Evolutionary conservation across 192 early-diverging fungal species (phyloP).

Genomic region (Linnemannia elongata): DNA sequence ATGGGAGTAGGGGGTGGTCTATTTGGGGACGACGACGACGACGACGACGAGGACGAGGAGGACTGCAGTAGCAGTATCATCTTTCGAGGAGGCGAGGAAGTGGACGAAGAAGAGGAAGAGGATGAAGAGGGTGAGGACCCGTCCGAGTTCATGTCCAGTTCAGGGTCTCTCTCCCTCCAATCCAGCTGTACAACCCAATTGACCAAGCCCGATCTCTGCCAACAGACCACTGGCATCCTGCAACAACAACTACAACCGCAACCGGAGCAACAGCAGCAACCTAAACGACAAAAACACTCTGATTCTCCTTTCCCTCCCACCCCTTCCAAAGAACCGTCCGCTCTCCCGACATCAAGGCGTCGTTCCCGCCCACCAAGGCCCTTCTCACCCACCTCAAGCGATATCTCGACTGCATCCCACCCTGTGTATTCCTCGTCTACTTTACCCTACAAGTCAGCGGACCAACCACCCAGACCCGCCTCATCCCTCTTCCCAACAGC

Average conservation of each 20-base stretch:
- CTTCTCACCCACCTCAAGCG: conserved; percentile 21
- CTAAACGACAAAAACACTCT: not conserved
- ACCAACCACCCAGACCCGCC: not conserved
- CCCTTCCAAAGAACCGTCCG: not conserved
- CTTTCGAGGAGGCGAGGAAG: not conserved
- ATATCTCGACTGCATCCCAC: conserved; percentile 17
- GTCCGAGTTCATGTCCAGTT: conserved; percentile 37
- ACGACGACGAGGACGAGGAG: conserved; percentile 6
- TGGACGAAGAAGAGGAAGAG: not conserved
- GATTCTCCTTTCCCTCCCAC: not conserved
- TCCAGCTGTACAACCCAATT: conserved; percentile 36
- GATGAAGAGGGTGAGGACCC: conserved; percentile 18
- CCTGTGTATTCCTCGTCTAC: conserved; percentile 3
- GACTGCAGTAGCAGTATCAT: conserved; percentile 24
- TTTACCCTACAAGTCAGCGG: not conserved
- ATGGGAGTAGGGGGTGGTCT: conserved; percentile 8
- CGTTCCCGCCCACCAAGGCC: conserved; percentile 15
- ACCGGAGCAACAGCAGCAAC: conserved; percentile 10
- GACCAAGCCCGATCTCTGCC: conserved; percentile 29
- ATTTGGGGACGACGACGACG: conserved; percentile 23
- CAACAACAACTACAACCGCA: not conserved
- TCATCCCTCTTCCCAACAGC: not conserved
- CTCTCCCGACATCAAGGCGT: conserved; percentile 7
- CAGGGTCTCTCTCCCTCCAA: conserved; percentile 20
- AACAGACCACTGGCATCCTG: not conserved